Evolutionary conservation across 352 stramenopile species (phyloP), one percentile per base, ranked within the genome.

Genomic region (Phytophthora chlamydospora): DNA sequence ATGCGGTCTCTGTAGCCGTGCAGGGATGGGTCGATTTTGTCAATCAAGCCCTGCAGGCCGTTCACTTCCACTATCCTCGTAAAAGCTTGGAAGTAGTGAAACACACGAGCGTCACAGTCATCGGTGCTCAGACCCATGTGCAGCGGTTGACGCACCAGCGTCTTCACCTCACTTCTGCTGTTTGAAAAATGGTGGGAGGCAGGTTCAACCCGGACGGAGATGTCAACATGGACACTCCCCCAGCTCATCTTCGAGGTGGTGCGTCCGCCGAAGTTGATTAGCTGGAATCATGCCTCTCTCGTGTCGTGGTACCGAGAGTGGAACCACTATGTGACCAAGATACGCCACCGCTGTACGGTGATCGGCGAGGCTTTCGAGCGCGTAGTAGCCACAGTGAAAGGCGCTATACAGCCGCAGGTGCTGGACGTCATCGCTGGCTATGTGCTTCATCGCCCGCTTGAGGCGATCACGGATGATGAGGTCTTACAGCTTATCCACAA

Each of bases 301-400:
- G 41, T 71, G 17, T 40, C 29, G 24, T 66, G 62, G 47, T 31
- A 50, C 32, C 27, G 52, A 10, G 49, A 61, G 17, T 58, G 55
- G 48, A 35, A 59, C 8, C 40, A 60, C 27, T 61, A 71, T 38
- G 40, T 51, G 29, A 17, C 14, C 33, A 65, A 66, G 33, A 59
- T 66, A 5, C 41, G 24, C 9, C 44, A 71, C 9, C 55, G 62
- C 9, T 66, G 55, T 33, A 44, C 24, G 6, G 48, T 62, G 21
- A 66, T 40, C 11, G 54, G 47, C 6, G 48, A 71, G 56, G 47
- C n/a, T 32, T 60, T 48, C 31, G 55, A 66, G 27, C 1, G 41
- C 3, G 45, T 57, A 11, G 41, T 49, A n/a, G 56, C 29, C 7
- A 66, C 44, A 2, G 40, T 71, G 4, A 71, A 53, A 16, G 55